A percentile compares a stretch with the other conserved stretches of the same genome.
Conservation (phyloP, 2,329 filamentous ascomycete genomes). For the Pseudopyrenochaeta lycopersici region DNA sequence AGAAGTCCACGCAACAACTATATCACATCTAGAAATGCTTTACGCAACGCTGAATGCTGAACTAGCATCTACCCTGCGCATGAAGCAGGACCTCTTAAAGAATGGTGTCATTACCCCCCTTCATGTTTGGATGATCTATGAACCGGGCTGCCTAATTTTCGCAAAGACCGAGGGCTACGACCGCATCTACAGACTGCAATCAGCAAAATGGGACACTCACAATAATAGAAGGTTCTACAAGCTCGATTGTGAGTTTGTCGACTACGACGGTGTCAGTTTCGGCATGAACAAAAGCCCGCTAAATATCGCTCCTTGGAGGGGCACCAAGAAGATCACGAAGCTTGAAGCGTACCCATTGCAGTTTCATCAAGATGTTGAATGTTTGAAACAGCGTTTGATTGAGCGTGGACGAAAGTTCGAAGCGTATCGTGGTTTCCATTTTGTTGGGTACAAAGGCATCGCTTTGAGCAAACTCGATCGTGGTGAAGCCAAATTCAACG, state of each 20-base stretch:
- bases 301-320: constrained; percentile 22
- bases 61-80: constrained; percentile 11
- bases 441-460: constrained; percentile 26
- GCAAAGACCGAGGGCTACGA: constrained; percentile 17
- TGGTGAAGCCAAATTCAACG: constrained; percentile 15
- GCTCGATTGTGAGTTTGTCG: constrained; percentile 27
- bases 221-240: constrained; percentile 9
- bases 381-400: constrained; percentile 48
- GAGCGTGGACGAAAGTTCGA: constrained; percentile 56
- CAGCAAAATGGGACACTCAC: constrained; percentile 18
- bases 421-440: constrained; percentile 47
- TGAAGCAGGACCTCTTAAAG: constrained; percentile 22
- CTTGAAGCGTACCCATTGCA: constrained; percentile 52
- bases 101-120: constrained; percentile 23
- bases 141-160: constrained; percentile 24
- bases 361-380: constrained; percentile 47
- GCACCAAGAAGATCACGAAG: constrained; percentile 51
- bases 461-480: constrained; percentile 16
- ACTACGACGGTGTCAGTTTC: constrained; percentile 37
- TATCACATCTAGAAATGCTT: constrained; percentile 14
- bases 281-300: constrained; percentile 25
- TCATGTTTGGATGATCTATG: constrained; percentile 27
- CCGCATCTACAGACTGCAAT: constrained; percentile 16
- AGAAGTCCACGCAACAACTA: not conserved
- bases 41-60: constrained; percentile 16